Percentiles rank a stretch among this genome's conserved stretches.
These are phyloP conservation scores for Asterionellopsis glacialis DNA, from an alignment of 108 stramenopile genomes.

Conservation along the genomic window DNA sequence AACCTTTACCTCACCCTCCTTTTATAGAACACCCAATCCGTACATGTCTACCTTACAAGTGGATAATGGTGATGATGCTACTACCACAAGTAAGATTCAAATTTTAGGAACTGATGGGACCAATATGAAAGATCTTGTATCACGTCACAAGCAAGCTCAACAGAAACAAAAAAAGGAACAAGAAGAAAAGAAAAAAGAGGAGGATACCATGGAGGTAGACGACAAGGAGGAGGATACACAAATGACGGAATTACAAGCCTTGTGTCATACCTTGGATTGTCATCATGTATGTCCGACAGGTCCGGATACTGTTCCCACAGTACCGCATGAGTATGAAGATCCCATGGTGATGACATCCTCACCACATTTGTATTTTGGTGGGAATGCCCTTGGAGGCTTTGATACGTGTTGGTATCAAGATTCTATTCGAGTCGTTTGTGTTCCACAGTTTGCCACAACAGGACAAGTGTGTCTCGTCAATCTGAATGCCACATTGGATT, in stretches of 20 bases:
- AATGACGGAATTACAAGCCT: constrained; percentile 48
- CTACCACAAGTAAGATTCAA: constrained; percentile 3
- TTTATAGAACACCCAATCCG: constrained; percentile 70
- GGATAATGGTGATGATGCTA: too few relatives aligned
- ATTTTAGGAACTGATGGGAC: constrained; percentile 74
- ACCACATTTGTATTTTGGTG: constrained; percentile 61
- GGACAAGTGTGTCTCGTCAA: constrained; percentile 76
- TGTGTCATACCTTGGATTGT: constrained; percentile 54
- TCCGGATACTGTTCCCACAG: constrained; percentile 78
- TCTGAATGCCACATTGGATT: constrained; percentile 51
- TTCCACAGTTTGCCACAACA: constrained; percentile 67
- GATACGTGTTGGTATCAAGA: constrained; percentile 20
- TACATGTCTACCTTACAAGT: constrained; percentile 41
- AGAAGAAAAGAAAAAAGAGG: constrained; percentile 8
- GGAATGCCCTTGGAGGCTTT: constrained; percentile 51
- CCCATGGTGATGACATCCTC: constrained; percentile 61
- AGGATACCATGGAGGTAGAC: too few relatives aligned
- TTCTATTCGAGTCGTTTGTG: constrained; percentile 52
- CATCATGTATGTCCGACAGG: constrained; percentile 84
- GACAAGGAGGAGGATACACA: background rate
- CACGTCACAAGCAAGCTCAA: constrained; percentile 25
- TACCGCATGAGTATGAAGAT: constrained; percentile 62
- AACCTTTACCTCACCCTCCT: constrained; percentile 27
- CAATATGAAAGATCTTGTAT: constrained; percentile 65
- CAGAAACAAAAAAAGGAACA: constrained; percentile 12